Evolutionary conservation across 257 asterid genomes (phyloP).

Genomic region (Cruciata laevipes): DNA sequence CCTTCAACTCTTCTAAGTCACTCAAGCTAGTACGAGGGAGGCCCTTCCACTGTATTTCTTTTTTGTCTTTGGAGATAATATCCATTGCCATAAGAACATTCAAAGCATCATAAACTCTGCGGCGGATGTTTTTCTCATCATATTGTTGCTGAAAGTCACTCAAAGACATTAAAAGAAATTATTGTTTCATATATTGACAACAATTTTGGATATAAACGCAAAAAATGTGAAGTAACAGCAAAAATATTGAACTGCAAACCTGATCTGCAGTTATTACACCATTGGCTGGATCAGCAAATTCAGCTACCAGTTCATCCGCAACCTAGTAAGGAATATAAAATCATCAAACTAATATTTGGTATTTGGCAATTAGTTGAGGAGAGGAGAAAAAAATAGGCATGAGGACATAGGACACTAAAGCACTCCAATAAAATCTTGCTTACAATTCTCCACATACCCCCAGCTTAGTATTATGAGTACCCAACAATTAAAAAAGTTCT

Average conservation of each 20-base stretch:
- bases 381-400: background rate
- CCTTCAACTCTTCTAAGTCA: conserved; percentile 88
- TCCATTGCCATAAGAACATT: conserved; percentile 99
- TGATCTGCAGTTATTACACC: conserved; percentile 68
- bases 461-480: no score
- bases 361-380: background rate
- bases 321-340: conserved; percentile 42
- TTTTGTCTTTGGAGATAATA: conserved; percentile 92
- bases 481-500: background rate
- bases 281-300: conserved; percentile 72
- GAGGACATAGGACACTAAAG: background rate
- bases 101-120: conserved; percentile 93
- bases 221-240: background rate
- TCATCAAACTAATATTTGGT: conserved; percentile 10
- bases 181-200: background rate
- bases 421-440: background rate
- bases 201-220: background rate
- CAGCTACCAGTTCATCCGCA: conserved; percentile 98
- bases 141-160: conserved; percentile 75
- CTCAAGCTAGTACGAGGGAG: conserved; percentile 78
- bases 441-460: background rate
- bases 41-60: conserved; percentile 99
- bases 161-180: background rate
- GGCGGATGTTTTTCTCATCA: conserved; percentile 94
- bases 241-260: conserved; percentile 33